Evolutionary conservation across 2,329 filamentous ascomycete species (phyloP), one percentile per base, ranked within the genome.

Genomic region (Fusarium xylarioides): DNA sequence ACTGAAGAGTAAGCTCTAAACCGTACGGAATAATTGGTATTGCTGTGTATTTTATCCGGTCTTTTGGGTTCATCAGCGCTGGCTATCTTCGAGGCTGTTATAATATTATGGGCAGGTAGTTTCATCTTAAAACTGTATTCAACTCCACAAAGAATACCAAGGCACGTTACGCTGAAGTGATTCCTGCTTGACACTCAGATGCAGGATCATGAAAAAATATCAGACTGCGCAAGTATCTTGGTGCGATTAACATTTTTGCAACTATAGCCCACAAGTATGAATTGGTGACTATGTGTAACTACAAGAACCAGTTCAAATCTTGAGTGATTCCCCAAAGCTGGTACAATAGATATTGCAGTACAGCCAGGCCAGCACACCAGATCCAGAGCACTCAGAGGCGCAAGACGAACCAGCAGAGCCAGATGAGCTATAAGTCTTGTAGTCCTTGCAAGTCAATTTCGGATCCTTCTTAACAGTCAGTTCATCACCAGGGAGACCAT

Each of bases 1-100:
- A 32, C 21, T 62, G 5, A 68, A 68, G 35, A 68, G 65, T 11
- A 68, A 68, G 30, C 30, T 61, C n/a, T n/a, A n/a, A n/a, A n/a
- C n/a, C n/a, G n/a, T n/a, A n/a, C n/a, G n/a, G n/a, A n/a, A n/a
- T n/a, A n/a, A n/a, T n/a, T 47, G 16, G 30, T 16, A 15, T 26
- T 26, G 5, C 34, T 35, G 4, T 65, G 42, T 26, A 32, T 32
- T 47, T 23, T 37, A 37, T 43, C n/a, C 4, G 7, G 28, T 18
- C 2, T 2, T 49, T 49, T 18, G 10, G 5, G 0, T 12, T 12
- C 1, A 11, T 6, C 4, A 32, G 15, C 21, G 4, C 11, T 12
- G 0, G 2, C 0, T 18, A 0, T n/a, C n/a, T 32, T 12, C 8
- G 3, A 7, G 15, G 5, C 28, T 12, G 4, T 7, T 11, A 18